Evolutionary conservation across 495 filamentous ascomycete species (phyloP), one percentile per base, ranked within the genome.

Genomic region (Recurvomyces mirabilis): DNA sequence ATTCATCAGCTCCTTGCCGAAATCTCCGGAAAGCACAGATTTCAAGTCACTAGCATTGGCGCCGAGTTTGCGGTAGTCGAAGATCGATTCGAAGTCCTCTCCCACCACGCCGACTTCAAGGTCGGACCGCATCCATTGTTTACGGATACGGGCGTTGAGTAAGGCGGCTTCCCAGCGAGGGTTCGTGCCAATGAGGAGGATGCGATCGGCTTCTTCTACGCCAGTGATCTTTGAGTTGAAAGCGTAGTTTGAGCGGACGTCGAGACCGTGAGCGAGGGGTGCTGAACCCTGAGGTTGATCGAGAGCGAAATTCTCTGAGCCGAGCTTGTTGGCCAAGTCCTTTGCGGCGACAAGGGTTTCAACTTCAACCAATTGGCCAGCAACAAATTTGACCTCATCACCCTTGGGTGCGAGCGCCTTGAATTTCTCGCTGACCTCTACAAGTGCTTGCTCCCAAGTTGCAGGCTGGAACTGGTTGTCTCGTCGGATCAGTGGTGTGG

Each of bases 281-380:
- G 79, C 69, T 64, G 72, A 78, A 49, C 91, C 91, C 10, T 73
- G 73, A 20, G 88, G 84, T 60, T 86, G 88, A 57, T 98, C 91
- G 25, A 96, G 78, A 29, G 87, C 81, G 36, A 98, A 73, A 62
- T 95, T 98, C 52, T 98, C 91, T 10, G 93, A 95, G 37, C 84
- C 86, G 42, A 98, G 81, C 65, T 81, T 88, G 70, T 96, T 96
- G 52, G 84, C 81, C 41, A 98, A 67, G 60, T 96, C 91, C 70
- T 98, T 98, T 74, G 93, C 84, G 23, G 88, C 91, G 43, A 96
- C 88, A 35, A 98, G 69, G 1, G 87, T 82, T 67, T 98, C 91
- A 12, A 81, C 79, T 59, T 98, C 91, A 30, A 82, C 78, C 20
- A 98, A 75, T 51, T 89, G 82, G 38, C 91, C 91, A 45, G 89